These are phyloP conservation scores for Corylus americana DNA, from an alignment of 306 rosid species.

Conservation along the genomic window DNA sequence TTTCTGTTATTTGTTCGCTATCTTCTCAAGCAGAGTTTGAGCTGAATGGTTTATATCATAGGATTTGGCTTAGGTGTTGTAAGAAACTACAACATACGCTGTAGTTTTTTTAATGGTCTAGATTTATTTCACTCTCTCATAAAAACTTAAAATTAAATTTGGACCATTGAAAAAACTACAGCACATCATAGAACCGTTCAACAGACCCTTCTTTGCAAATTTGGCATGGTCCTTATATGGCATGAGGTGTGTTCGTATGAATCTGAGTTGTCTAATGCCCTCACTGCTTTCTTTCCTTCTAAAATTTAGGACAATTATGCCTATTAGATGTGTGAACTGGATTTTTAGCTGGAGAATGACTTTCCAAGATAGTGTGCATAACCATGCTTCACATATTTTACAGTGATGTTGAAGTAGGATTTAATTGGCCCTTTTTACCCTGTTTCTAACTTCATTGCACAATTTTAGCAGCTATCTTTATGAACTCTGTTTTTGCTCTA, in stretches of 20 bases:
- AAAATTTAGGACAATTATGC: background rate
- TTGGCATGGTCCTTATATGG: background rate
- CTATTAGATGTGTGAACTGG: background rate
- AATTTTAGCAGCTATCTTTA: no score
- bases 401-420: background rate
- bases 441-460: no score
- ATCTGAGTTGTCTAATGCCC: no score
- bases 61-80: no score
- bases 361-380: background rate
- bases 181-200: background rate
- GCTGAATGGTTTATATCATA: conserved; percentile 5
- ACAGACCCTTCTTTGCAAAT: background rate
- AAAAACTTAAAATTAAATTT: no score
- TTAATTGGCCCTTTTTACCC: no score
- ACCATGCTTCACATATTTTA: background rate
- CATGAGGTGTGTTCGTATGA: no score
- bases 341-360: background rate
- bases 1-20: conserved; percentile 14
- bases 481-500: no score
- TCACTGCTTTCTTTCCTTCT: background rate
- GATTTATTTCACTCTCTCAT: no score
- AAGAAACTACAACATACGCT: no score
- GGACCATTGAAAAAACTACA: no score
- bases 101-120: no score
- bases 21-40: background rate